Base-by-base conservation (phyloP, 768 basidiomycete genomes). In the Gloeostereum incarnatum region DNA sequence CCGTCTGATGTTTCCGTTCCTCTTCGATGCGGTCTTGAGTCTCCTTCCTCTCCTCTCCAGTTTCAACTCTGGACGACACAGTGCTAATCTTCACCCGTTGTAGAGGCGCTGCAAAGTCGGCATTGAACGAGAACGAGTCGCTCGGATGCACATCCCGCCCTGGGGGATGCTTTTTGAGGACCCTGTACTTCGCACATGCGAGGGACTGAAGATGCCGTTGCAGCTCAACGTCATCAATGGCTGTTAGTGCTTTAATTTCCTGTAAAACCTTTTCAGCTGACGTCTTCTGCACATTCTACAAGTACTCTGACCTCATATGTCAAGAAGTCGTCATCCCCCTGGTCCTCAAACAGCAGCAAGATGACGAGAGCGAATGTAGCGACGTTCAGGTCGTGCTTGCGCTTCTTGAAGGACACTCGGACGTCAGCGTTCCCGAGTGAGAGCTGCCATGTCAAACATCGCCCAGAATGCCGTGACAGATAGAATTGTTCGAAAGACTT, bases 41-140 rank as follows among this genome's bases (percentile, higher is more conserved):
- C 54, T 97, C 93, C 59, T 76, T 86, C 47, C 90, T 69, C 60
- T 98, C 93, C 45, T 87, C 85, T 3, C 59, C 71, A 25, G 62
- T 87, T 64, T 99, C 96, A 0, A 96, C 81, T 48, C 82, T 89
- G 18, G 84, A 78, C 10, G 88, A 81, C 18, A 98, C 63, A 0
- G 91, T 96, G 44, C 79, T 75, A 34, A 99, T 93, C 62, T 96
- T 98, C 62, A 99, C 86, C 56, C 86, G 80, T 51, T 84, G 84
- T 50, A 94, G 67, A 1, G 78, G 68, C n/a, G 79, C 75, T 0
- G 81, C 68, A 58, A 98, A 99, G 36, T 73, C 71, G 13, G 59
- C 50, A 47, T 98, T 96, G 69, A 97, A 99, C 2, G 87, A 80
- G 60, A 99, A 99, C 2, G 75, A 67, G 57, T 99, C 96, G 8